phyloP scores from a whole-genome alignment of 352 stramenopile species.

The Phytophthora crassamura region DNA sequence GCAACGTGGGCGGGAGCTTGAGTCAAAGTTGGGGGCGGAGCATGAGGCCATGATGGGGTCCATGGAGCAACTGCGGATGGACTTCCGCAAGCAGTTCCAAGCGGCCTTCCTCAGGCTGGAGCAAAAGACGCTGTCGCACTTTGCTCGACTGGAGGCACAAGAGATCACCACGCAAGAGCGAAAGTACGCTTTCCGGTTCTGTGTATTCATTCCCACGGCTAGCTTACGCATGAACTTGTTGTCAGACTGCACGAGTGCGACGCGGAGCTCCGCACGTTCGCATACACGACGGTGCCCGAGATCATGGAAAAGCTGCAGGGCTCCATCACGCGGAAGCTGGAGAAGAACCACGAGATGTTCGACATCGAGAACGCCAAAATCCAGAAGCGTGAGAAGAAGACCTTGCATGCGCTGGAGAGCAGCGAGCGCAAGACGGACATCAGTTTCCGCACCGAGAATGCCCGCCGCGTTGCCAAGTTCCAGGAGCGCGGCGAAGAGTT shows the following conservation, averaged over 20 bases:
- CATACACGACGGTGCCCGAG: slow-evolving; percentile 85
- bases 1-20: slow-evolving; percentile 55
- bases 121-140: slow-evolving; percentile 65
- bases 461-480: slow-evolving; percentile 62
- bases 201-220: neutral
- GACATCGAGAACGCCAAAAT: slow-evolving; percentile 95
- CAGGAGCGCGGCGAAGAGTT: slow-evolving; percentile 67
- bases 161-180: slow-evolving; percentile 57
- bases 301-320: slow-evolving; percentile 91
- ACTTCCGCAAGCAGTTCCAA: slow-evolving; percentile 61
- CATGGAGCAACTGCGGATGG: slow-evolving; percentile 52
- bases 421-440: slow-evolving; percentile 67
- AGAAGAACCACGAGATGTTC: slow-evolving; percentile 92
- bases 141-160: slow-evolving; percentile 60
- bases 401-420: slow-evolving; percentile 62
- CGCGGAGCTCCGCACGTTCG: slow-evolving; percentile 66
- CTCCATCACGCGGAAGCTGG: slow-evolving; percentile 86
- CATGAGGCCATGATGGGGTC: slow-evolving; percentile 69
- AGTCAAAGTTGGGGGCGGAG: slow-evolving; percentile 57
- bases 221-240: neutral
- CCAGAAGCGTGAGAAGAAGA: slow-evolving; percentile 91
- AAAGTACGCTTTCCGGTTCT: slow-evolving; percentile 34
- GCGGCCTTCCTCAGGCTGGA: slow-evolving; percentile 59
- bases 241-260: slow-evolving; percentile 63
- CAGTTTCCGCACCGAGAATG: slow-evolving; percentile 77